A percentile compares a stretch with the other conserved stretches of the same genome.
Conservation (phyloP, 208 protist genomes). For the Novymonas esmeraldas region DNA sequence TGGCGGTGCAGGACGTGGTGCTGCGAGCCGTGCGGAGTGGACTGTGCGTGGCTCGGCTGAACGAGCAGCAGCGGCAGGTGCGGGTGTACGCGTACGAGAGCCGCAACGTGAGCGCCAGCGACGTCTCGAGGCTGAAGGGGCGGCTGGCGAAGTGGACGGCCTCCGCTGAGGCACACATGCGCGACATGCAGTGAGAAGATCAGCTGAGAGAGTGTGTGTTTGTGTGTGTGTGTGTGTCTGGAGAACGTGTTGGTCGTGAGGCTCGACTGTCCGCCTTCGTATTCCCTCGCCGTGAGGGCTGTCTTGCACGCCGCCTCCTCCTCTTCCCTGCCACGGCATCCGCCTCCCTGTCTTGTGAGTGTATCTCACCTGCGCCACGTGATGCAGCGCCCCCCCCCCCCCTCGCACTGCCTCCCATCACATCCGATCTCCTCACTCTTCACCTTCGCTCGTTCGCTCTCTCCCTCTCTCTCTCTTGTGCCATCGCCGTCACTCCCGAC, state of each 20-base stretch:
- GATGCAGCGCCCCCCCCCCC: no score
- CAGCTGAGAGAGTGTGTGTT: not conserved
- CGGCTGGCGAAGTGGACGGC: constrained; percentile 39
- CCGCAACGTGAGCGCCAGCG: constrained; percentile 36
- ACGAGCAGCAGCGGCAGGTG: constrained; percentile 40
- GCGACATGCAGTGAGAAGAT: constrained; percentile 30
- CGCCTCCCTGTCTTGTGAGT: no score
- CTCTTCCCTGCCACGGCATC: no score
- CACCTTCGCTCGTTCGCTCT: not conserved
- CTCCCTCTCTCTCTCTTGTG: not conserved
- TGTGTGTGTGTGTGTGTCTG: no score
- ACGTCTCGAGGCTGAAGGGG: constrained; percentile 35
- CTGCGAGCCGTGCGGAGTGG: constrained; percentile 47
- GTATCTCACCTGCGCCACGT: no score
- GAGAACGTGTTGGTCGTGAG: no score
- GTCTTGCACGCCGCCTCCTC: no score
- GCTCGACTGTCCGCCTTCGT: no score
- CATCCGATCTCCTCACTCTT: not conserved
- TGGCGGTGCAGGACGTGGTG: constrained; percentile 48
- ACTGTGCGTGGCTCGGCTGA: constrained; percentile 49
- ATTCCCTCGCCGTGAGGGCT: no score
- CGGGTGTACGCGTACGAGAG: constrained; percentile 45
- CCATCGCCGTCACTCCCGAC: not conserved
- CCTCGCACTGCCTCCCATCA: no score
- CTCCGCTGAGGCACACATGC: constrained; percentile 40